Percentiles rank a stretch among this genome's conserved stretches.
Evolutionary conservation across 2,329 filamentous ascomycete genomes (phyloP).

Genomic region (Nemania serpens): DNA sequence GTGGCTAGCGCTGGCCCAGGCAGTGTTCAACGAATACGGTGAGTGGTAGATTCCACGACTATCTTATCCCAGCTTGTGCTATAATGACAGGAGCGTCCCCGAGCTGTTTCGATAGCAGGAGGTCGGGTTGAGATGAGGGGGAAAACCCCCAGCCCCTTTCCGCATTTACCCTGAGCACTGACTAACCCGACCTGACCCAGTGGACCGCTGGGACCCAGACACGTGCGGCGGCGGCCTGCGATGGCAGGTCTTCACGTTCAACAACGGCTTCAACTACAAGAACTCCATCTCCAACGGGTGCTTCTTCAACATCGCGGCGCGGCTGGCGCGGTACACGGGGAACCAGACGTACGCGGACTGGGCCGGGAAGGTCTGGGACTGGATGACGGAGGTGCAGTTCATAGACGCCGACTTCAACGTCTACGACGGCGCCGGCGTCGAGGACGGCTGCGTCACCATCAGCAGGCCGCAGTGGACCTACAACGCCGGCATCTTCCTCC

Average conservation of each 20-base stretch:
- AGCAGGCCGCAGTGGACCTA: constrained; percentile 70
- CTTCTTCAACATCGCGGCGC: constrained; percentile 71
- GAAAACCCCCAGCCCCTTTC: background rate
- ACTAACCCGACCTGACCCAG: constrained; percentile 33
- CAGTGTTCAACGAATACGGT: constrained; percentile 76
- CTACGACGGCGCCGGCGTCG: constrained; percentile 59
- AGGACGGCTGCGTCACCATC: constrained; percentile 53
- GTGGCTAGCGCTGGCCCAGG: constrained; percentile 79
- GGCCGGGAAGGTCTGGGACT: constrained; percentile 73
- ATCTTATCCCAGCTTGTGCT: background rate
- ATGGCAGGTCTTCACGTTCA: constrained; percentile 85
- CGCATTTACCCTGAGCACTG: background rate
- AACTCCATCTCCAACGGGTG: constrained; percentile 72
- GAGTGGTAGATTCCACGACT: background rate
- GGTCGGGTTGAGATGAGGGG: background rate
- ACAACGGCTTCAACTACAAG: constrained; percentile 72
- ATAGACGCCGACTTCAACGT: constrained; percentile 61
- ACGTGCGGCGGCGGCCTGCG: constrained; percentile 75
- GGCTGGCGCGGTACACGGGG: constrained; percentile 76
- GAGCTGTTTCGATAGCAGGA: background rate
- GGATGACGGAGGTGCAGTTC: constrained; percentile 61
- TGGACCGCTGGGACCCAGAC: constrained; percentile 67
- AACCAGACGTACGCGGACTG: constrained; percentile 79
- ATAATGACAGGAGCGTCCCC: no score
- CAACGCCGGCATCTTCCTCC: constrained; percentile 69